Conservation (phyloP, 768 basidiomycete species). For the Amanita rubescens region DNA sequence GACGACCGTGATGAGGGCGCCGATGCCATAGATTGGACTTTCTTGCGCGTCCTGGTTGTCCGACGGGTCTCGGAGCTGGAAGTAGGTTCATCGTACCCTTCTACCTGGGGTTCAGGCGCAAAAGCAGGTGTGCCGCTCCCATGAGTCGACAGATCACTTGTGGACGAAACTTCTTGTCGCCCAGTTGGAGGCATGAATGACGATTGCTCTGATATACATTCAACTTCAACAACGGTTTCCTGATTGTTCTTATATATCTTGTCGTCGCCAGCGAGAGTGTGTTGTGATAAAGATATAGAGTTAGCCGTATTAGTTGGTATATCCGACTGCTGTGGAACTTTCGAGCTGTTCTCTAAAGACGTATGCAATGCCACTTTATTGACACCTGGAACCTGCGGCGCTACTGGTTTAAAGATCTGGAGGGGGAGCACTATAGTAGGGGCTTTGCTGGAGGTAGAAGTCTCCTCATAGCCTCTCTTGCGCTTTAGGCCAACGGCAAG, state of each 20-base stretch:
- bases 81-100: background rate
- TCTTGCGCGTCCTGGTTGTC: slow-evolving; percentile 43
- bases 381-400: background rate
- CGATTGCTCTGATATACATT: background rate
- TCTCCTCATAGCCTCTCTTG: slow-evolving; percentile 29
- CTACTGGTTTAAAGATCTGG: slow-evolving; percentile 20
- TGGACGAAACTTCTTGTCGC: background rate
- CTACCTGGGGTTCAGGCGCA: background rate
- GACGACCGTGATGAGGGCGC: slow-evolving; percentile 24
- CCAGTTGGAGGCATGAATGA: background rate
- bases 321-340: background rate
- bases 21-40: slow-evolving; percentile 23
- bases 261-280: background rate
- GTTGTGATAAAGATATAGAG: background rate
- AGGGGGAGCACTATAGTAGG: slow-evolving; percentile 19
- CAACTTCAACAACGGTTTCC: background rate
- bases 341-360: background rate
- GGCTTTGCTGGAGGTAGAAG: slow-evolving; percentile 18
- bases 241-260: background rate
- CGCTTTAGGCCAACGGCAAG: slow-evolving; percentile 27
- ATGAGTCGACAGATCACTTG: background rate
- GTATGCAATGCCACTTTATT: background rate
- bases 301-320: background rate
- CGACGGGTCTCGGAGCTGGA: slow-evolving; percentile 26
- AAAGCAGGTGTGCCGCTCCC: background rate